phyloP scores from a whole-genome alignment of 306 rosid genomes.

The Casuarina cunninghamiana region DNA sequence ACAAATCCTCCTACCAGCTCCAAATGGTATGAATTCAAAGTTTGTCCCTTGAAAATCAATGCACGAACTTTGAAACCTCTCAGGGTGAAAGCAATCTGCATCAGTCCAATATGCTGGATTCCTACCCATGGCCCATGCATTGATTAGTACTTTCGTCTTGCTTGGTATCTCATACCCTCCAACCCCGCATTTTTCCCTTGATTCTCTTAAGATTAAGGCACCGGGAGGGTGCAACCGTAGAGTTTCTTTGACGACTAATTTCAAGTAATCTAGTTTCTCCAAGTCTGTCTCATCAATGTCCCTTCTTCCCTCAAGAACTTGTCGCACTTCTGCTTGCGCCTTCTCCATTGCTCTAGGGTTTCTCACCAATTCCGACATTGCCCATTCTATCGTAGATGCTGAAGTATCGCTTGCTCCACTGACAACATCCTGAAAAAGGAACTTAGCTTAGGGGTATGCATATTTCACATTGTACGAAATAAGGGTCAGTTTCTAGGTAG shows the following conservation, averaged over 20 bases:
- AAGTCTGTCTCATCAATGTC: conserved; percentile 17
- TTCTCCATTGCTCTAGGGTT: conserved; percentile 30
- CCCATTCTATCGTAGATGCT: conserved; percentile 15
- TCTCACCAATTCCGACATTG: conserved; percentile 22
- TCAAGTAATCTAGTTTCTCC: conserved; percentile 33
- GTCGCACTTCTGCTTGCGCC: conserved; percentile 34
- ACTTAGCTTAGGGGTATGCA: not conserved
- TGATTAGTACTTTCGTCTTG: conserved; percentile 25
- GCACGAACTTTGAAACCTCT: not conserved
- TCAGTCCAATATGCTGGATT: conserved; percentile 36
- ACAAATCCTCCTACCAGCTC: conserved; percentile 36
- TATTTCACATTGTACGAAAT: too few species aligned
- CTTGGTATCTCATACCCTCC: conserved; percentile 31
- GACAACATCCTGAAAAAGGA: not conserved
- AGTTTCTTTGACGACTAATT: conserved; percentile 36
- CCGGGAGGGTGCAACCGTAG: conserved; percentile 37
- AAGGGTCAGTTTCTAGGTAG: too few species aligned
- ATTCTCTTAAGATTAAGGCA: conserved; percentile 31
- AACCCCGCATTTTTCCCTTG: conserved; percentile 27
- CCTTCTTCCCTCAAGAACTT: not conserved
- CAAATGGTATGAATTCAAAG: conserved; percentile 23
- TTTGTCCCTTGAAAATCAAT: not conserved
- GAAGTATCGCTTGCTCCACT: conserved; percentile 17
- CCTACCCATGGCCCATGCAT: conserved; percentile 47
- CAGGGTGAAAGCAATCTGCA: conserved; percentile 23